Conservation (phyloP, 495 filamentous ascomycete species). For the Penicillium atrosanguineum region DNA sequence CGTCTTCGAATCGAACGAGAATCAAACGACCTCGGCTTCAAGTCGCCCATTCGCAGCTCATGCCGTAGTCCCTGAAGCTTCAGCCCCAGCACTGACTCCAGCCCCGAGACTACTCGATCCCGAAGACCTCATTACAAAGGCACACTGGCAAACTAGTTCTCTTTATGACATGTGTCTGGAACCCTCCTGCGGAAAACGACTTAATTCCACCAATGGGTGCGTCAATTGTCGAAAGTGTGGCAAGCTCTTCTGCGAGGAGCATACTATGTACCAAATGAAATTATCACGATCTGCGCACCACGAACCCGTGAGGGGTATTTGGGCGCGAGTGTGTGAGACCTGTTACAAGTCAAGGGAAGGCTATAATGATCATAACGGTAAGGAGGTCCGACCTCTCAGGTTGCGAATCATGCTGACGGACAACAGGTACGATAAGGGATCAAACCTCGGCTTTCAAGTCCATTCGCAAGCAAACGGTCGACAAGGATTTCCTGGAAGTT, state of each 20-base stretch:
- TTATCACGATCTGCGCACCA: slow-evolving; percentile 84
- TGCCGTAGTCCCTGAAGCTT: slow-evolving; percentile 32
- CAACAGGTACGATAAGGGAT: slow-evolving; percentile 56
- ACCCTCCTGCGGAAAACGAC: slow-evolving; percentile 74
- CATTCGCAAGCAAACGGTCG: slow-evolving; percentile 72
- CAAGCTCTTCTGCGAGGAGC: slow-evolving; percentile 91
- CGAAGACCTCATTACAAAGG: slow-evolving; percentile 81
- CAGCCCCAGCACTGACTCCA: slow-evolving; percentile 12
- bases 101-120: slow-evolving; percentile 57
- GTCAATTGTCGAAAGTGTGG: slow-evolving; percentile 94
- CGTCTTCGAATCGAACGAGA: slow-evolving; percentile 94
- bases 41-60: slow-evolving; percentile 30
- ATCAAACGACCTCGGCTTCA: slow-evolving; percentile 31
- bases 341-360: slow-evolving; percentile 96
- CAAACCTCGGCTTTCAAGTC: slow-evolving; percentile 66
- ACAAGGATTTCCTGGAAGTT: slow-evolving; percentile 79
- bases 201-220: slow-evolving; percentile 75
- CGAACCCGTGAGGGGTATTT: slow-evolving; percentile 88
- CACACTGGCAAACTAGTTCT: slow-evolving; percentile 81
- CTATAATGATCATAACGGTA: slow-evolving; percentile 85
- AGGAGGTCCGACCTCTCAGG: neutral
- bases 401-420: slow-evolving; percentile 13
- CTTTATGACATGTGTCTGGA: slow-evolving; percentile 82
- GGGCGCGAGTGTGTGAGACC: slow-evolving; percentile 95
- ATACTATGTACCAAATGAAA: slow-evolving; percentile 99